phyloP scores from a whole-genome alignment of 2,329 filamentous ascomycete genomes.

The Hysterium pulicare region DNA sequence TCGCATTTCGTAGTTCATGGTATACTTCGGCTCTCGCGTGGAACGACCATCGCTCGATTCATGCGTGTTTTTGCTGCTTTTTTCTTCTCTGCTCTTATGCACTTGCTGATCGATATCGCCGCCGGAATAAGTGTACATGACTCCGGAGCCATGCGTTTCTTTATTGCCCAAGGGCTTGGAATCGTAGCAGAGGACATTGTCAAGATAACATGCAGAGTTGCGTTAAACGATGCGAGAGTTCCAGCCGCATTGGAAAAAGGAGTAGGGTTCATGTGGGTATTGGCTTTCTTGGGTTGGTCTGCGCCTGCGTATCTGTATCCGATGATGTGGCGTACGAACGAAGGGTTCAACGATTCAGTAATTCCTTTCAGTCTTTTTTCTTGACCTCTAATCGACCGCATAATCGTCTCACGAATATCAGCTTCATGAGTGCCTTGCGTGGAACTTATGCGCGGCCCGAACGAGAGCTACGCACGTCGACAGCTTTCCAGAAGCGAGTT shows the following conservation, averaged over 20 bases:
- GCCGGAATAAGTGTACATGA: conserved; percentile 5
- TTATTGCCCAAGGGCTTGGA: conserved; percentile 3
- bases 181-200: background rate
- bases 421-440: too few relatives aligned
- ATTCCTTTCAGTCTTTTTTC: conserved; percentile 7
- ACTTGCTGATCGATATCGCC: conserved; percentile 8
- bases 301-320: conserved; percentile 9
- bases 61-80: conserved; percentile 8
- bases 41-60: conserved; percentile 6
- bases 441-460: too few relatives aligned
- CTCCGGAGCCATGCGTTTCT: conserved; percentile 11
- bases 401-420: too few relatives aligned
- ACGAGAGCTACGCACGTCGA: too few relatives aligned
- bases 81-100: conserved; percentile 8
- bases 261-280: conserved; percentile 7
- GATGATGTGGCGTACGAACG: conserved; percentile 9
- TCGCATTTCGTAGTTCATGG: conserved; percentile 6
- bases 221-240: background rate
- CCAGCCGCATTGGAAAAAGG: background rate
- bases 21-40: conserved; percentile 3
- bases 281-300: conserved; percentile 6
- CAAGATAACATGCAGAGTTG: background rate
- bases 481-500: too few relatives aligned
- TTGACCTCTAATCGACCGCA: too few relatives aligned
- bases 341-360: conserved; percentile 9